Evolutionary conservation across 1,284 basidiomycete genomes (phyloP), one percentile per base, ranked within the genome.

Genomic region (Ustilago trichophora): DNA sequence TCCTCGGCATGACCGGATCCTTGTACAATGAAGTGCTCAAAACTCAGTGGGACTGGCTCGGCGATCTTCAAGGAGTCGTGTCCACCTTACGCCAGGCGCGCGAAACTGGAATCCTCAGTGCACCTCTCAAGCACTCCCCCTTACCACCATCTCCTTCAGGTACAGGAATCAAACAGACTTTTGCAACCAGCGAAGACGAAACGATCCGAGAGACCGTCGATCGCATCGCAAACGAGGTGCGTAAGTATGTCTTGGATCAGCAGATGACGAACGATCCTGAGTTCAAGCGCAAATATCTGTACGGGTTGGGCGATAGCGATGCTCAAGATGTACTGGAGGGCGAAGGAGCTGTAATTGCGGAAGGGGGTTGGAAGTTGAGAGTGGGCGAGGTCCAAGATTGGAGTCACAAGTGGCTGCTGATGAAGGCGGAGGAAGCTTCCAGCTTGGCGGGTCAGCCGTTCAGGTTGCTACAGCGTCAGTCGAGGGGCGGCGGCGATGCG

Each of bases 11-110:
- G 26, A 80, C 77, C 3, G 65, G 69, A 11, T 44, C 58, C 11
- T 54, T 80, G 4, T 76, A 65, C 54, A 73, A 72, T 43, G 76
- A 80, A 43, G 59, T 76, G 7, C 44, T 78, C 41, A 60, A 67
- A 27, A 77, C 75, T 1, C 60, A 73, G 21, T 78, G 75, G 75
- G 48, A 71, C 26, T 69, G 57, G 33, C 41, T 77, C 2, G 54
- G 68, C 11, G 77, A 78, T 44, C 29, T 73, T 11, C 43, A 49
- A 11, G 70, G 60, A 5, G 58, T 62, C 4, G 49, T 55, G 2
- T 22, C 36, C 3, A 55, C 58, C 8, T 26, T 75, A 1, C 43
- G 55, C 4, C 51, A 59, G 24, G 73, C 73, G 3, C 41, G 64
- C 4, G 70, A 59, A n/a, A 67, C 57, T 0, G 73, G 73, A 4